A percentile compares a stretch with the other conserved stretches of the same genome.
Evolutionary conservation across 2,329 filamentous ascomycete genomes (phyloP).

Genomic region (Salinomyces thailandicus): DNA sequence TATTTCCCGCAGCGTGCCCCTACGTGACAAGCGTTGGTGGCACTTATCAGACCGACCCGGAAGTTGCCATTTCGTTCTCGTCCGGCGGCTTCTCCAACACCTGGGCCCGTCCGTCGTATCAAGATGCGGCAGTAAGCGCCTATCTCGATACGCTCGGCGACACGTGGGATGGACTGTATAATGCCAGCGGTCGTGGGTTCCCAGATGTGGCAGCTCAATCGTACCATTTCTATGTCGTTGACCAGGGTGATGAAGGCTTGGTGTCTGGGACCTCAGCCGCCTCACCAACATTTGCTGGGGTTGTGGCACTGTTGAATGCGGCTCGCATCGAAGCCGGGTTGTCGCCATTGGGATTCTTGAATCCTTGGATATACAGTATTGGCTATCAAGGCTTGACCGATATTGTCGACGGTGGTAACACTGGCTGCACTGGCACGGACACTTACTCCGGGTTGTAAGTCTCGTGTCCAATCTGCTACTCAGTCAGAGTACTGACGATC

Average conservation of each 20-base stretch:
- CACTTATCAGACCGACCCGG: conserved; percentile 30
- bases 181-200: conserved; percentile 33
- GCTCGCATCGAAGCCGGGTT: conserved; percentile 43
- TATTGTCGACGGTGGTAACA: conserved; percentile 26
- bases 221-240: no score
- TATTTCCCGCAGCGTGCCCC: conserved; percentile 36
- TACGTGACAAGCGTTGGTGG: conserved; percentile 39
- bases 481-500: no score
- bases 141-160: conserved; percentile 31
- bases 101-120: neutral
- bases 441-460: no score
- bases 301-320: conserved; percentile 54
- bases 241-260: no score
- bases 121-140: conserved; percentile 6
- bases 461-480: no score
- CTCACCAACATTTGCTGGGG: conserved; percentile 46
- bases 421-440: conserved; percentile 14
- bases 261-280: conserved; percentile 46
- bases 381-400: conserved; percentile 37
- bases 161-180: conserved; percentile 36
- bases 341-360: conserved; percentile 41
- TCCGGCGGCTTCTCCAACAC: conserved; percentile 32
- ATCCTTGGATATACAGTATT: conserved; percentile 46
- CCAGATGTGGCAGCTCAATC: no score
- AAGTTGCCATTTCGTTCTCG: conserved; percentile 20